Evolutionary conservation across 2,329 filamentous ascomycete species (phyloP), one percentile per base, ranked within the genome.

Genomic region (Epichloe sp.): DNA sequence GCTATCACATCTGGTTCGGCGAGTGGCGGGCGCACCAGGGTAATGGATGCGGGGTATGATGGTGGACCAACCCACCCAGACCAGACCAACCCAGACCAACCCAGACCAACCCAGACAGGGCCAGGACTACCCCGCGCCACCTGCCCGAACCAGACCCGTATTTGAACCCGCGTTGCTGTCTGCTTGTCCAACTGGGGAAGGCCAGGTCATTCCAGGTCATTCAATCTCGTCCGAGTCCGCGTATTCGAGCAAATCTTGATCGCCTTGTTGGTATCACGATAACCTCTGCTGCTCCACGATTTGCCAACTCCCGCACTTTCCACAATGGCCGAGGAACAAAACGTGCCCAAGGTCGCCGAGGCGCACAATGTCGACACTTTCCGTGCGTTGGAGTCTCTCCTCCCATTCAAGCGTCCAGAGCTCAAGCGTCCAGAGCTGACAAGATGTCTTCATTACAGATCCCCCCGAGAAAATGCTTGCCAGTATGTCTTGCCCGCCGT

Each of bases 331-430:
- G 69, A 62, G 56, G 66, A 68, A 52, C 58, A 66, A 56, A 59
- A 59, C 73, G 65, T 63, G 60, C 59, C 78, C 76, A 46, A 82
- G 61, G 85, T 89, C 61, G 75, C 76, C 55, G 86, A 89, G 74
- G 84, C 85, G 62, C 85, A 88, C 68, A 71, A 82, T 63, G 84
- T 88, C 59, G 82, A 87, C 68, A 89, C 85, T 19, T 88, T 73
- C 63, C 78, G 80, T 83, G 70, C 75, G 79, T 49, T 50, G 52
- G 19, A 11, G 41, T 17, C 31, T 19, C 19, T 7, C 19, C 12
- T 43, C 4, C 14, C 11, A 2, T 50, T 44, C 17, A 36, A 47
- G 17, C 6, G 15, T 23, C 12, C 36, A 23, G 10, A 36, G 44
- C 49, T 51, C 17, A 36, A 47, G 17, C 6, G 15, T 23, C 12